Conservation (phyloP, 176 grass and related monocot species). For the Carex scoparia region DNA sequence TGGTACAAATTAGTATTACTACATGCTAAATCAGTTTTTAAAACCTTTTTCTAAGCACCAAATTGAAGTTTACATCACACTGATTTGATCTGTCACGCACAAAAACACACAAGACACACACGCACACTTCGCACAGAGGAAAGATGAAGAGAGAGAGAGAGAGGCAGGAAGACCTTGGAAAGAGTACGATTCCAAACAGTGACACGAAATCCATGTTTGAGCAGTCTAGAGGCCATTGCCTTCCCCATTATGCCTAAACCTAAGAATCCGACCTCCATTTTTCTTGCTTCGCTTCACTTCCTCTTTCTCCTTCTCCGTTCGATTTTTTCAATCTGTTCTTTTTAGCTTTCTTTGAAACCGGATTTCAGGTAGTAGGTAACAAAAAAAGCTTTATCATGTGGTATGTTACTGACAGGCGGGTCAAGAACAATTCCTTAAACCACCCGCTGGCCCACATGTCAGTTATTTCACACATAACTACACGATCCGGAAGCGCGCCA, state of each 20-base stretch:
- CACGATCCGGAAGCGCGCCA: background rate
- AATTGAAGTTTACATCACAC: background rate
- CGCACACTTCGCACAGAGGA: background rate
- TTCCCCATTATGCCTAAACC: constrained; percentile 96
- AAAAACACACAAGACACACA: background rate
- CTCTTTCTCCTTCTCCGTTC: background rate
- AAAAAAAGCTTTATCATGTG: background rate
- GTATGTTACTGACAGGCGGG: background rate
- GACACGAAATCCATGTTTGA: constrained; percentile 71
- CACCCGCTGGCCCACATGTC: background rate
- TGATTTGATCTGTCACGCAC: background rate
- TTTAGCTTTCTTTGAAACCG: background rate
- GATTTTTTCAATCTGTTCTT: background rate
- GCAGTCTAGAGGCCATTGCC: constrained; percentile 86
- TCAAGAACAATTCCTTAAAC: too few relatives aligned
- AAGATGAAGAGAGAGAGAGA: background rate
- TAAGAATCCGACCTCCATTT: constrained; percentile 94
- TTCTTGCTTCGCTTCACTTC: background rate
- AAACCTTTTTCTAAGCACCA: background rate
- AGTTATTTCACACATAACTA: background rate
- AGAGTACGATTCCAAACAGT: constrained; percentile 96
- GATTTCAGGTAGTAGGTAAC: background rate
- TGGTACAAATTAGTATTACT: background rate
- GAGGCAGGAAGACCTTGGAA: constrained; percentile 49
- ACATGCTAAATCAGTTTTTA: background rate